Evolutionary conservation across 129 eudicot genomes (phyloP), one percentile per base, ranked within the genome.

Genomic region (Pseudognaphalium luteoalbum): DNA sequence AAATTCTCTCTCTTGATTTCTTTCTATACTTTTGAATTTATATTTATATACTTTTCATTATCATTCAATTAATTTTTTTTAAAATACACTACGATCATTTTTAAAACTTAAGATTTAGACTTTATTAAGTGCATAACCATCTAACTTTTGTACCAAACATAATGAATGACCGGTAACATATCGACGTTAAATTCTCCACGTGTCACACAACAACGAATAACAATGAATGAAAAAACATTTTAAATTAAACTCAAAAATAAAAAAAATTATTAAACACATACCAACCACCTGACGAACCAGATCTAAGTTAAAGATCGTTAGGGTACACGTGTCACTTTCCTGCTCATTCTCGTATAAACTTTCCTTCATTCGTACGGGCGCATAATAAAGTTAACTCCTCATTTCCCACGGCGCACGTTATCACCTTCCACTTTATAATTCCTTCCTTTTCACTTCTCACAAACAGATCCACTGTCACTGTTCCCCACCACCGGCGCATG

Each of bases 401-500:
- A 58, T 79, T n/a, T 8, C 68, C 19, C 81, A 60, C 80, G 79
- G 84, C 82, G 80, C 82, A 84, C 87, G 80, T 80, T 80, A 72
- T 66, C 87, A 67, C n/a, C 64, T 2, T 44, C 70, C 64, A 14
- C 15, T 21, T 54, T 60, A 57, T 60, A 35, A 44, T 44, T 44
- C 52, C 52, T 44, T 44, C 52, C 4, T 3, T 44, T 44, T 44
- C 52, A 44, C 52, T 44, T 44, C 52, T 44, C 52, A 11, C 52
- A 44, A 11, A 44, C 5, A 44, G 52, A 44, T 44, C 52, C 52
- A 12, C 52, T 44, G 52, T 44, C 52, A 44, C 52, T 44, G 17
- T 11, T 44, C 52, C 52, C 52, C 52, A 44, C 52, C 4, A 12
- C 17, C 17, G 52, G 52, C 52, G 17, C 5, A 44, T 44, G 52